phyloP scores from a whole-genome alignment of 257 asterid genomes.

The Ehretia macrophylla region DNA sequence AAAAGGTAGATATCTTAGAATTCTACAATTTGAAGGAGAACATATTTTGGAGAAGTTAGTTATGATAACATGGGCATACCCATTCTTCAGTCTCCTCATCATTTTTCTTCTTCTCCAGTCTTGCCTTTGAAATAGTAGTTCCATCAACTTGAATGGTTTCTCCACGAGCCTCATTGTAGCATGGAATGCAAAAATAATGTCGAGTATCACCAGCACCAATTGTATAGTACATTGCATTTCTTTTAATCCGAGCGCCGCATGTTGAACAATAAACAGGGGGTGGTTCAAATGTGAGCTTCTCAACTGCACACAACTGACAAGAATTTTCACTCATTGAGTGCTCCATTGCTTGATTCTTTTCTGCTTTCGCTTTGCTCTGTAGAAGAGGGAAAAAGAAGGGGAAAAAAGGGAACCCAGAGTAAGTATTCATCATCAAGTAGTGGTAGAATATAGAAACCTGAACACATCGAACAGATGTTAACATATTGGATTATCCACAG shows the following conservation, averaged over 20 bases:
- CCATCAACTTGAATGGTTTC: conserved; percentile 76
- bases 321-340: conserved; percentile 87
- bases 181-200: conserved; percentile 79
- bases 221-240: conserved; percentile 91
- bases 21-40: background rate
- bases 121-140: conserved; percentile 60
- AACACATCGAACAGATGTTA: too few species aligned
- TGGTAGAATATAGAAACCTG: background rate
- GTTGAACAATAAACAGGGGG: conserved; percentile 93
- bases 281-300: conserved; percentile 94
- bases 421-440: too few species aligned
- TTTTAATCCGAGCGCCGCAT: conserved; percentile 91
- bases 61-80: conserved; percentile 39
- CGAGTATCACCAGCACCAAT: conserved; percentile 91
- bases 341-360: conserved; percentile 92
- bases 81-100: conserved; percentile 97
- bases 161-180: conserved; percentile 88
- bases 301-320: conserved; percentile 98
- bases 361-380: conserved; percentile 95
- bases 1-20: conserved; percentile 17
- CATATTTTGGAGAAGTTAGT: background rate
- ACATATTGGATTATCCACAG: too few species aligned
- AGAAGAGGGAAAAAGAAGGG: conserved; percentile 13
- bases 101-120: conserved; percentile 84
- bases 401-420: background rate